phyloP scores from a whole-genome alignment of 2,329 filamentous ascomycete species.

The Albophoma yamanashiensis region DNA sequence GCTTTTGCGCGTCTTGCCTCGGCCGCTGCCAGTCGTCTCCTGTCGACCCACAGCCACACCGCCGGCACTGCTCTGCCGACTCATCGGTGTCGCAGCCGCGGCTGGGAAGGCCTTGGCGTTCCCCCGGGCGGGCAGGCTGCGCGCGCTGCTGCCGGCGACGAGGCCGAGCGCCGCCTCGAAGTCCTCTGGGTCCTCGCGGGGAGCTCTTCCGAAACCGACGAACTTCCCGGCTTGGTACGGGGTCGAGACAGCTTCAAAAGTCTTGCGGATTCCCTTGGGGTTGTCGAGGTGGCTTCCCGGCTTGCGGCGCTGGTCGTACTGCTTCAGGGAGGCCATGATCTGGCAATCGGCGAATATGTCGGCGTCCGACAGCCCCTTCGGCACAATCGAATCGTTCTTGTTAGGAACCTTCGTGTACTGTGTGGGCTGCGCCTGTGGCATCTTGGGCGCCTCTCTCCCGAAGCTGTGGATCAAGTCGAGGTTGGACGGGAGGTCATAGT shows the following conservation, averaged over 20 bases:
- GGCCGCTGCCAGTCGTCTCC: constrained; percentile 36
- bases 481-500: constrained; percentile 47
- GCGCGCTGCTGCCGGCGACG: constrained; percentile 28
- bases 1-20: constrained; percentile 31
- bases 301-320: constrained; percentile 43
- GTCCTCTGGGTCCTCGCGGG: constrained; percentile 34
- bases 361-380: constrained; percentile 36
- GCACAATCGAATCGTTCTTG: constrained; percentile 45
- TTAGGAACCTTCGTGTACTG: constrained; percentile 50
- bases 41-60: constrained; percentile 47
- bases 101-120: constrained; percentile 10
- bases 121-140: constrained; percentile 27
- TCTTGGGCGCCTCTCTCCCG: constrained; percentile 37
- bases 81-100: constrained; percentile 35
- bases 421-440: constrained; percentile 45
- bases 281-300: constrained; percentile 45
- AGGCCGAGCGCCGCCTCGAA: constrained; percentile 40
- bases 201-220: constrained; percentile 35
- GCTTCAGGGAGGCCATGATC: constrained; percentile 47
- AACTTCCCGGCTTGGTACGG: constrained; percentile 36
- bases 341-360: constrained; percentile 44
- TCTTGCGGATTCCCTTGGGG: constrained; percentile 39
- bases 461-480: constrained; percentile 44
- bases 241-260: constrained; percentile 43
- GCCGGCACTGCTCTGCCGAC: constrained; percentile 43